Conservation (phyloP, 2,329 filamentous ascomycete genomes). For the Teratosphaeria zuluensis region DNA sequence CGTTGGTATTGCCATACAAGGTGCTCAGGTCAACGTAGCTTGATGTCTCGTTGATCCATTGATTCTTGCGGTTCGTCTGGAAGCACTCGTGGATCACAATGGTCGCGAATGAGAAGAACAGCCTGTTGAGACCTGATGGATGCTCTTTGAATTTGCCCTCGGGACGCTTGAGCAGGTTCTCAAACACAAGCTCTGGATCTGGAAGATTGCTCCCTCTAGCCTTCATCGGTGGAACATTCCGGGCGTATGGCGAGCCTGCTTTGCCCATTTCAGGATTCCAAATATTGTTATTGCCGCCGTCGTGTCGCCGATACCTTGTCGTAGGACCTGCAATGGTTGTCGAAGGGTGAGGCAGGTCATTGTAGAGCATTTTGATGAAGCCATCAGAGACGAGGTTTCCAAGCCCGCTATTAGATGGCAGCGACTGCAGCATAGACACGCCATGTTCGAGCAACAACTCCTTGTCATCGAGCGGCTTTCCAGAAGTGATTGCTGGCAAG, state of each 20-base stretch:
- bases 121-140: constrained; percentile 35
- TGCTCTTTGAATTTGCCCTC: constrained; percentile 33
- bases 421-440: constrained; percentile 42
- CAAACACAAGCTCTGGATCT: constrained; percentile 39
- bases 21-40: constrained; percentile 41
- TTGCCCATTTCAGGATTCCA: constrained; percentile 45
- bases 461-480: constrained; percentile 40
- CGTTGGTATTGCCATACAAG: constrained; percentile 36
- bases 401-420: constrained; percentile 43
- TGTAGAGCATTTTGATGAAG: constrained; percentile 45
- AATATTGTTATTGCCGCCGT: constrained; percentile 39
- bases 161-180: constrained; percentile 34
- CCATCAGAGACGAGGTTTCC: constrained; percentile 38
- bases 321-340: constrained; percentile 38
- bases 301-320: constrained; percentile 34
- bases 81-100: constrained; percentile 42
- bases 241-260: constrained; percentile 38
- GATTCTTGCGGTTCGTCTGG: constrained; percentile 32
- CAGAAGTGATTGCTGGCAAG: constrained; percentile 33
- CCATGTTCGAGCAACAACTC: constrained; percentile 41
- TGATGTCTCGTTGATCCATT: constrained; percentile 38
- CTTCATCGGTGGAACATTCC: constrained; percentile 37
- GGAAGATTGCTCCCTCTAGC: constrained; percentile 42
- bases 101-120: constrained; percentile 41
- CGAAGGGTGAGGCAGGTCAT: constrained; percentile 44